phyloP scores from a whole-genome alignment of 345 rosid species.

The Euphorbia peplus region DNA sequence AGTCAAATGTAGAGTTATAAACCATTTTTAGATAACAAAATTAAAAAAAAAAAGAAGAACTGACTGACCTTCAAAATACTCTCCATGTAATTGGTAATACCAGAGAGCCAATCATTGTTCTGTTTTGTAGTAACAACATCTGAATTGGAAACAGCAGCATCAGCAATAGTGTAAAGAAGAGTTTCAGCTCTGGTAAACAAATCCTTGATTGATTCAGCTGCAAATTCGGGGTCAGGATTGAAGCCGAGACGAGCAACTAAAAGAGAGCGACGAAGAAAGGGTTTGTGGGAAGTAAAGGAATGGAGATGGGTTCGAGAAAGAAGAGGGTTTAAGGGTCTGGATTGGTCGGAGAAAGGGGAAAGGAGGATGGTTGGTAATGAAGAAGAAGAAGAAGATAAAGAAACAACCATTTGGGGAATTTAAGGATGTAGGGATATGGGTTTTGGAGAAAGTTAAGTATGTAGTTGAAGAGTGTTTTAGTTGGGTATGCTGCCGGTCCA shows the following conservation, averaged over 20 bases:
- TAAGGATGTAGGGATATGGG: conserved; percentile 5
- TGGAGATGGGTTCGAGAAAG: conserved; percentile 34
- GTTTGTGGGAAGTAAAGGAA: conserved; percentile 18
- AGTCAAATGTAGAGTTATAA: background rate
- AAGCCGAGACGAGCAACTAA: conserved; percentile 49
- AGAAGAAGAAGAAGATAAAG: conserved; percentile 28
- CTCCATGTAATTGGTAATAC: conserved; percentile 78
- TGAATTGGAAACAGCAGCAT: conserved; percentile 75
- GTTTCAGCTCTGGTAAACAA: conserved; percentile 50
- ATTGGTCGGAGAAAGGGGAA: conserved; percentile 28
- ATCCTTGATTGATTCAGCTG: conserved; percentile 42
- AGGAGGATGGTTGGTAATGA: conserved; percentile 33
- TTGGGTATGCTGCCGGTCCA: background rate
- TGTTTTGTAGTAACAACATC: conserved; percentile 42
- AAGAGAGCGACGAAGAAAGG: conserved; percentile 44
- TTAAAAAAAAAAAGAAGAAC: background rate
- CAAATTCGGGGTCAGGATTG: conserved; percentile 42
- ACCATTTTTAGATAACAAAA: background rate
- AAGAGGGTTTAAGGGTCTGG: conserved; percentile 24
- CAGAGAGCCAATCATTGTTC: conserved; percentile 81
- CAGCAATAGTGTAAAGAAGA: conserved; percentile 64
- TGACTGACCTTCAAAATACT: conserved; percentile 66
- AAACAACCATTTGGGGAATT: conserved; percentile 26
- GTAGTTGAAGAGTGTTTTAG: background rate
- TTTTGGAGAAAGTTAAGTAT: background rate